A percentile compares a stretch with the other conserved stretches of the same genome.
phyloP scores from a whole-genome alignment of 2,329 filamentous ascomycete genomes.

The Chaetomium strumarium region DNA sequence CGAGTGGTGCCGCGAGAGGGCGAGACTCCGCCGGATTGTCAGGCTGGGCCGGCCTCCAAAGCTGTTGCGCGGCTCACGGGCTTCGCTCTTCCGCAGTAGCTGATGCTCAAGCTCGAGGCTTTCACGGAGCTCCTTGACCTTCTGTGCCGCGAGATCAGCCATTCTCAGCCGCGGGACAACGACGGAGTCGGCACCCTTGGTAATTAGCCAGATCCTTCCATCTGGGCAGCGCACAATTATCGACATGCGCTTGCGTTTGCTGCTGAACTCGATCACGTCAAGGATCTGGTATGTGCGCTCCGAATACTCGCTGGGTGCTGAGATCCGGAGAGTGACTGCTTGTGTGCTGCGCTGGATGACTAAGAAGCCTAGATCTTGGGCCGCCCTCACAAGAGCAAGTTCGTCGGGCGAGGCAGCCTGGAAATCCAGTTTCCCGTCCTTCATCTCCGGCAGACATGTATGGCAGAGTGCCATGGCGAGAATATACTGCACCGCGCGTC shows the following conservation, averaged over 20 bases:
- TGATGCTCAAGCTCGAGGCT: slow-evolving; percentile 57
- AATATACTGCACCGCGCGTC: slow-evolving; percentile 62
- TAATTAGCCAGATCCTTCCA: slow-evolving; percentile 70
- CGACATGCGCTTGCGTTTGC: slow-evolving; percentile 82
- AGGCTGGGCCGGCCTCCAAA: slow-evolving; percentile 50
- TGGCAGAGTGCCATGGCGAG: slow-evolving; percentile 78
- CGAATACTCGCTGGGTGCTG: not conserved
- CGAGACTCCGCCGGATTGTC: slow-evolving; percentile 42
- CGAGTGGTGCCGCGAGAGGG: slow-evolving; percentile 25
- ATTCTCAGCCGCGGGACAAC: slow-evolving; percentile 67
- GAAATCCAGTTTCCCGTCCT: slow-evolving; percentile 62
- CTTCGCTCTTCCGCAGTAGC: slow-evolving; percentile 54
- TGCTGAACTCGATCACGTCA: slow-evolving; percentile 84
- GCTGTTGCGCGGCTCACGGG: slow-evolving; percentile 48
- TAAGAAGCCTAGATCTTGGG: slow-evolving; percentile 71
- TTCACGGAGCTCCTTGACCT: slow-evolving; percentile 60
- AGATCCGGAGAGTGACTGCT: slow-evolving; percentile 58
- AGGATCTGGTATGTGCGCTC: slow-evolving; percentile 62
- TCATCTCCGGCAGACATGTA: slow-evolving; percentile 73
- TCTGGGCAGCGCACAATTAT: slow-evolving; percentile 79
- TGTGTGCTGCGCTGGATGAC: slow-evolving; percentile 67
- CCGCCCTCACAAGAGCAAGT: slow-evolving; percentile 73
- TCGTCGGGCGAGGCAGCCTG: slow-evolving; percentile 85
- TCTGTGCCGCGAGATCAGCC: slow-evolving; percentile 67
- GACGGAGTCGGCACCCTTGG: slow-evolving; percentile 82